Percentiles rank a stretch among this genome's conserved stretches.
Evolutionary conservation across 176 grass and related monocot genomes (phyloP).

Genomic region (Bromus sterilis): DNA sequence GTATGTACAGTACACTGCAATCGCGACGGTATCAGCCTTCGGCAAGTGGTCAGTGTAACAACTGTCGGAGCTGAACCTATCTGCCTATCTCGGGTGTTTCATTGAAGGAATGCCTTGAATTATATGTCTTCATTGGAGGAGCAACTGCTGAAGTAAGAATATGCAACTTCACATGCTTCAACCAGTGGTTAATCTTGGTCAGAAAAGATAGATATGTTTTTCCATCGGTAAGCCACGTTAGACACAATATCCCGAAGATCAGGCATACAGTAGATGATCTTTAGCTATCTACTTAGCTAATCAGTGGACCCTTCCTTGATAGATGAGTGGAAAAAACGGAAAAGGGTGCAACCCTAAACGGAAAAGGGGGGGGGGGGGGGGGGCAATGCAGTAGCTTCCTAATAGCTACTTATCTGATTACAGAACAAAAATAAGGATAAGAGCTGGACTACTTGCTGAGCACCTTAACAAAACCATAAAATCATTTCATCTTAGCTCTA

Average conservation of each 20-base stretch:
- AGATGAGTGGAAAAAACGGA: neutral
- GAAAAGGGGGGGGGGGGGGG: no score
- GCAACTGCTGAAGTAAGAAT: neutral
- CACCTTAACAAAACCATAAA: neutral
- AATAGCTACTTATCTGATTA: neutral
- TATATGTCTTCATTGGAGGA: neutral
- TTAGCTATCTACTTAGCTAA: constrained; percentile 6
- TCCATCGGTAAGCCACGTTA: neutral
- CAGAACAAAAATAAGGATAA: neutral
- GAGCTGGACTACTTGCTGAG: neutral
- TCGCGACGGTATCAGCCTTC: neutral
- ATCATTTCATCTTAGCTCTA: constrained; percentile 28
- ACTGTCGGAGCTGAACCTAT: neutral
- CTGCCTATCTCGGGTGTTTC: neutral
- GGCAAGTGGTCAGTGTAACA: neutral
- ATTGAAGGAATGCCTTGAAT: neutral
- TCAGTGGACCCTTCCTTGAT: neutral
- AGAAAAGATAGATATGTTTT: neutral
- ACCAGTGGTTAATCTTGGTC: neutral
- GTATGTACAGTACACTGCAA: neutral
- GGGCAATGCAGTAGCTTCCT: neutral
- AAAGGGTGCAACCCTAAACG: no score
- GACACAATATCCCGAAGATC: neutral
- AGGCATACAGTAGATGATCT: neutral
- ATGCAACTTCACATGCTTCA: neutral